phyloP scores from a whole-genome alignment of 73 alveolate species.

The Paramecium caudatum region DNA sequence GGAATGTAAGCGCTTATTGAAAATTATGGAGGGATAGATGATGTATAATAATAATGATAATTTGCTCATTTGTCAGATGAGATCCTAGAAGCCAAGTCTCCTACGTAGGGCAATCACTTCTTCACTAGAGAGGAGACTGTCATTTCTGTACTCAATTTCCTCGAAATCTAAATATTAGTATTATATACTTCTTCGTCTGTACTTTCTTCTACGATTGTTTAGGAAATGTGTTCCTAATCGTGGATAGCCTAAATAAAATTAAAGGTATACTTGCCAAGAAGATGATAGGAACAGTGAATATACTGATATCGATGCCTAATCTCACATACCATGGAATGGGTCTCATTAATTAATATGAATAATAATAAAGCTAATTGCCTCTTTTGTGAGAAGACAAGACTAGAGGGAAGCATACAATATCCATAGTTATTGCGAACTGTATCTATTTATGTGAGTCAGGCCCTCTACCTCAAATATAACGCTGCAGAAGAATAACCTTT shows the following conservation, averaged over 20 bases:
- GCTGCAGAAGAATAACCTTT: neutral
- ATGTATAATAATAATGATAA: constrained; percentile 15
- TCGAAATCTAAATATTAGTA: constrained; percentile 25
- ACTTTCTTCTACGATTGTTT: constrained; percentile 50
- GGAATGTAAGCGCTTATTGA: neutral
- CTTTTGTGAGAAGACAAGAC: constrained; percentile 25
- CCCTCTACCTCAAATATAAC: constrained; percentile 7
- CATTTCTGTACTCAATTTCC: constrained; percentile 35
- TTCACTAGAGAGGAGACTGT: constrained; percentile 42
- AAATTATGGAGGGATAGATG: constrained; percentile 47
- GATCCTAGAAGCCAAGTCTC: constrained; percentile 39
- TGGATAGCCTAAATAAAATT: neutral
- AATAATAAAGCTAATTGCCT: constrained; percentile 6
- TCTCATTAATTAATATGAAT: constrained; percentile 27
- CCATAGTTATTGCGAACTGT: neutral
- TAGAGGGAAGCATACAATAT: constrained; percentile 5
- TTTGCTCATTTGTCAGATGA: constrained; percentile 1
- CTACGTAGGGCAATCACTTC: constrained; percentile 20
- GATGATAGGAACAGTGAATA: constrained; percentile 4
- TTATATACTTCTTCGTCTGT: constrained; percentile 56
- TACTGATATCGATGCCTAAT: constrained; percentile 26
- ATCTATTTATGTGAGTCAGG: neutral
- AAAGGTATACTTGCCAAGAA: neutral
- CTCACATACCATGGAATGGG: constrained; percentile 61
- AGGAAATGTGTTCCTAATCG: constrained; percentile 53